phyloP scores from a whole-genome alignment of 2,329 filamentous ascomycete genomes.

The Botrytis tulipae region DNA sequence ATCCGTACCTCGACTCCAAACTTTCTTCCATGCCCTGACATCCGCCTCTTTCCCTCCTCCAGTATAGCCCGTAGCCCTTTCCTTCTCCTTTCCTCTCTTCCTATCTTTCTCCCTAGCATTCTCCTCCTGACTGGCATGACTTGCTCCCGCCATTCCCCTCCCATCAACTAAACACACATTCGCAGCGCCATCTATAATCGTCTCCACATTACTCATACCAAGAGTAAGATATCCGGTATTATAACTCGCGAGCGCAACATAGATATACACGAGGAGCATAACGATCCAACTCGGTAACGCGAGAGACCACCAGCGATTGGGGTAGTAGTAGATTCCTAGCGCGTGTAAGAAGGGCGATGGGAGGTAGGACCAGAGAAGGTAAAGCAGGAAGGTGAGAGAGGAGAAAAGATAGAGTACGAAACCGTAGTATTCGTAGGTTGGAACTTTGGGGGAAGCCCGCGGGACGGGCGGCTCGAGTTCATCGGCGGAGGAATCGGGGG shows the following conservation, averaged over 20 bases:
- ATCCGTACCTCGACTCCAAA: conserved; percentile 93
- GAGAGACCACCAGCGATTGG: conserved; percentile 95
- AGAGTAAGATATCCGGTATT: conserved; percentile 88
- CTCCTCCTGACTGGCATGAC: conserved; percentile 26
- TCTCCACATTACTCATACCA: conserved; percentile 76
- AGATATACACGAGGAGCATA: conserved; percentile 86
- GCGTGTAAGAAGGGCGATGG: conserved; percentile 89
- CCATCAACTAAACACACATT: conserved; percentile 80
- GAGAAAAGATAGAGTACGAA: conserved; percentile 95
- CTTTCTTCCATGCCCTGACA: conserved; percentile 65
- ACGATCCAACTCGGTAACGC: conserved; percentile 89
- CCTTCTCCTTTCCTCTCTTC: conserved; percentile 32
- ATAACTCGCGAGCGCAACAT: conserved; percentile 85
- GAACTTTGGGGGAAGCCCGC: conserved; percentile 85
- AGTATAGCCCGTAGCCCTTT: conserved; percentile 29
- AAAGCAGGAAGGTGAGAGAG: conserved; percentile 73
- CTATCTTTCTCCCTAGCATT: conserved; percentile 36
- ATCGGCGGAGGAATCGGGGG: conserved; percentile 86
- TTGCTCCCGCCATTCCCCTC: conserved; percentile 53
- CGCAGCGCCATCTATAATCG: conserved; percentile 85
- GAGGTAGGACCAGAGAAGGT: conserved; percentile 75
- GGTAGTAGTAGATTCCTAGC: conserved; percentile 94
- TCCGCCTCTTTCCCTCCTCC: conserved; percentile 35
- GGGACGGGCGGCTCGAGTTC: conserved; percentile 71
- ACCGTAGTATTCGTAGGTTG: conserved; percentile 99